Evolutionary conservation across 1,139 yeast species (phyloP).

Genomic region (Pneumocystis oryctolagi): DNA sequence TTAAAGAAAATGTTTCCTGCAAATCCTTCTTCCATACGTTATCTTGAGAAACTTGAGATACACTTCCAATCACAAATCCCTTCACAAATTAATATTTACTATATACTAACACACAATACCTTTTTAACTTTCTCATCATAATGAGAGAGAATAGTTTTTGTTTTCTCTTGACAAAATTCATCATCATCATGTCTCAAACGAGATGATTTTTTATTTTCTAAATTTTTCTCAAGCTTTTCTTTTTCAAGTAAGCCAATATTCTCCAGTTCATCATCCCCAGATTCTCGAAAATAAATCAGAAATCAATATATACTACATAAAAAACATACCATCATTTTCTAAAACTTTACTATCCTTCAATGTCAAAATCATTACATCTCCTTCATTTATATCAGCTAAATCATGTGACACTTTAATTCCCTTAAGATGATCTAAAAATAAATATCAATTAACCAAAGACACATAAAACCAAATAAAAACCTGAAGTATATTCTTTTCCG

Average conservation of each 20-base stretch:
- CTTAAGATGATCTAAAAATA: slow-evolving; percentile 8
- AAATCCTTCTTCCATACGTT: slow-evolving; percentile 15
- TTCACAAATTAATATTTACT: slow-evolving; percentile 18
- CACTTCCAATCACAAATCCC: not conserved
- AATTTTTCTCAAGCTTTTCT: slow-evolving; percentile 22
- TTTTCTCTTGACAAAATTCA: slow-evolving; percentile 19
- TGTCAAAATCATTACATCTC: slow-evolving; percentile 44
- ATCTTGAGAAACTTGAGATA: slow-evolving; percentile 1
- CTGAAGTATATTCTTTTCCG: slow-evolving; percentile 15
- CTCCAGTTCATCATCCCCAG: slow-evolving; percentile 31
- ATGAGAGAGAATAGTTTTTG: slow-evolving; percentile 20
- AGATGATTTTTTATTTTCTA: slow-evolving; percentile 20
- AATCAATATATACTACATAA: not conserved
- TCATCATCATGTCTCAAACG: slow-evolving; percentile 12
- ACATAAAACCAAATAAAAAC: slow-evolving; percentile 12
- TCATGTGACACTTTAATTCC: slow-evolving; percentile 37
- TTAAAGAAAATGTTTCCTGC: slow-evolving; percentile 6
- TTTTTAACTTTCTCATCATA: slow-evolving; percentile 20
- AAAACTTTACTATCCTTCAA: slow-evolving; percentile 44
- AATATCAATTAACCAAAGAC: slow-evolving; percentile 20
- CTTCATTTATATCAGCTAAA: slow-evolving; percentile 28
- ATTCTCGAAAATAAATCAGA: not conserved
- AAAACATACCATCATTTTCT: slow-evolving; percentile 29
- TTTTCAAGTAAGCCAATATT: slow-evolving; percentile 32
- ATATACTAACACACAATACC: slow-evolving; percentile 17